Conservation (phyloP, 2,329 filamentous ascomycete species). For the Colletotrichum simmondsii region DNA sequence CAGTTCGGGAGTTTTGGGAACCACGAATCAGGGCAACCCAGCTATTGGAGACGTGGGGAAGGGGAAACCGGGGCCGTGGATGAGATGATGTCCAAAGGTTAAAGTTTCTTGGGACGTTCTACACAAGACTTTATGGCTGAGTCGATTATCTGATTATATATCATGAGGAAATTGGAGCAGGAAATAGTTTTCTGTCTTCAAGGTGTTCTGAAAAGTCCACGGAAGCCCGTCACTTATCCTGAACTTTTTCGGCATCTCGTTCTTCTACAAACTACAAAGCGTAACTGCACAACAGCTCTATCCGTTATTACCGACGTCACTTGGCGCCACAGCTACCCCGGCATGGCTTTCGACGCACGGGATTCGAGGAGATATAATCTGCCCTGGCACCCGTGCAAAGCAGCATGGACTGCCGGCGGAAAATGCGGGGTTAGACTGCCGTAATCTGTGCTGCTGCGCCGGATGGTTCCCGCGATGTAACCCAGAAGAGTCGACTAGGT, state of each 20-base stretch:
- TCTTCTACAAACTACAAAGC: neutral
- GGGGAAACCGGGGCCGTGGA: neutral
- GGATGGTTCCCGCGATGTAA: neutral
- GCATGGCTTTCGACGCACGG: neutral
- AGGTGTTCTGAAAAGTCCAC: too few species aligned
- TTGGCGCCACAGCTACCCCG: neutral
- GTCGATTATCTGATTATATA: too few species aligned
- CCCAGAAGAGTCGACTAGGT: neutral
- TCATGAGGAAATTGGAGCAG: neutral
- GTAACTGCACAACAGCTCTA: neutral
- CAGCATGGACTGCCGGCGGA: neutral
- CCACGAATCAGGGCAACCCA: conserved; percentile 32
- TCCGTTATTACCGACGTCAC: neutral
- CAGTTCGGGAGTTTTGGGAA: conserved; percentile 10
- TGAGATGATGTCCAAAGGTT: neutral
- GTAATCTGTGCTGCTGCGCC: neutral
- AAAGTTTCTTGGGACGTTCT: neutral
- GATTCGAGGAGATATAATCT: conserved; percentile 5
- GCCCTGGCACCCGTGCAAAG: neutral
- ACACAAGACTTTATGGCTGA: neutral
- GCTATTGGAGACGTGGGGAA: neutral
- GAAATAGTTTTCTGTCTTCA: too few species aligned
- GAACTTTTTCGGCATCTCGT: neutral
- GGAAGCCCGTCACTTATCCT: too few species aligned
- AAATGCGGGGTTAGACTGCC: neutral